These are phyloP conservation scores for Pichia thaimueangensis DNA, from an alignment of 805 yeast genomes.

Conservation along the genomic window DNA sequence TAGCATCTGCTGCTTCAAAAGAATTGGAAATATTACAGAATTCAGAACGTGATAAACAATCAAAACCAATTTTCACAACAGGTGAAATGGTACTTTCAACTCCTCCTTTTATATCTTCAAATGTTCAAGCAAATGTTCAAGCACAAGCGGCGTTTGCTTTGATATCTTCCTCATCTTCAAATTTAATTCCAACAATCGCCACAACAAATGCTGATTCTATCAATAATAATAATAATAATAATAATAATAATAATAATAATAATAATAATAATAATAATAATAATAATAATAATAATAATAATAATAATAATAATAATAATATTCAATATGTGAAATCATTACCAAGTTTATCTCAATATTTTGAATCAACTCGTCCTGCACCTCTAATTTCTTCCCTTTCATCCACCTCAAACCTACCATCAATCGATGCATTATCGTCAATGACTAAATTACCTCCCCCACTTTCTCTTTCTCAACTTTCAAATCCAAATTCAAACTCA, in stretches of 20 bases:
- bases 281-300: too few relatives aligned
- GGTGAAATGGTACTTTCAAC: conserved; percentile 3
- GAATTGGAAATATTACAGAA: conserved; percentile 40
- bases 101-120: conserved; percentile 12
- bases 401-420: conserved; percentile 1
- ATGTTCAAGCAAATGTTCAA: conserved; percentile 2
- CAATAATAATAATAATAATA: too few relatives aligned
- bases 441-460: conserved; percentile 8
- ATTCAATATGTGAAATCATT: conserved; percentile 41
- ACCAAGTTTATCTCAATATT: conserved; percentile 47
- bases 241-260: too few relatives aligned
- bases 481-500: background rate
- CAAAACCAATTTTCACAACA: conserved; percentile 19
- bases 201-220: too few relatives aligned
- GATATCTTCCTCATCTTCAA: conserved; percentile 2
- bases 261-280: too few relatives aligned
- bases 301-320: conserved; percentile 2
- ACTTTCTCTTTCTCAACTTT: conserved; percentile 9
- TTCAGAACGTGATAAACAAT: conserved; percentile 11
- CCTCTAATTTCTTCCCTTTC: background rate
- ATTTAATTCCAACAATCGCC: background rate
- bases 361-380: conserved; percentile 17
- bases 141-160: conserved; percentile 15
- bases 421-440: conserved; percentile 6
- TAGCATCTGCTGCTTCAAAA: conserved; percentile 51